Percentiles rank a stretch among this genome's conserved stretches.
Evolutionary conservation across 768 basidiomycete genomes (phyloP).

Genomic region (Naganishia friedmannii): DNA sequence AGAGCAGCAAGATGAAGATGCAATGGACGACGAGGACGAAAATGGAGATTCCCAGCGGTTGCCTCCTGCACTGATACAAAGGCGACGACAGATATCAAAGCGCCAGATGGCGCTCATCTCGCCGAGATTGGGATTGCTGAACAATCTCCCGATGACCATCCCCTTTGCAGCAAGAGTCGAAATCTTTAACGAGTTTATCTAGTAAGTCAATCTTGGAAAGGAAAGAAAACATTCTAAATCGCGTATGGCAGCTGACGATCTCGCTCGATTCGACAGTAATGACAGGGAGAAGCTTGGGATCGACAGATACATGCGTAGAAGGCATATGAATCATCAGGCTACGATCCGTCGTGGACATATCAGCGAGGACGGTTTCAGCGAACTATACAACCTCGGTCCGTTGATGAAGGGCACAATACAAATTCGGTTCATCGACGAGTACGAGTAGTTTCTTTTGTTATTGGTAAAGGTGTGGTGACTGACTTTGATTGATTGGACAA

Average conservation of each 20-base stretch:
- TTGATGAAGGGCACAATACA: conserved; percentile 77
- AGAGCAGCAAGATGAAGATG: conserved; percentile 37
- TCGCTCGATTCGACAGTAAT: conserved; percentile 51
- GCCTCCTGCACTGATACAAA: conserved; percentile 38
- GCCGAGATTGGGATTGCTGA: conserved; percentile 81
- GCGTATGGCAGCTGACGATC: not conserved
- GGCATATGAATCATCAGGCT: conserved; percentile 56
- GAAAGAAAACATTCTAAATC: not conserved
- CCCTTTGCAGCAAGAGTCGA: conserved; percentile 87
- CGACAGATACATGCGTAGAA: conserved; percentile 38
- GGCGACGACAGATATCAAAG: conserved; percentile 56
- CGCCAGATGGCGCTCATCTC: conserved; percentile 72
- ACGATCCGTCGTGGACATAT: conserved; percentile 69
- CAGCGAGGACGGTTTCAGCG: conserved; percentile 86
- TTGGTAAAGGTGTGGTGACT: not conserved
- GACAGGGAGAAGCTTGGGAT: conserved; percentile 55
- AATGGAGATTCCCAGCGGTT: conserved; percentile 28
- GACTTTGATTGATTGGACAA: not conserved
- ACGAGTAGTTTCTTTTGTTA: conserved; percentile 42
- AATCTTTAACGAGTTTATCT: conserved; percentile 80
- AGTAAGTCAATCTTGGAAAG: conserved; percentile 34
- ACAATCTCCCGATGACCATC: conserved; percentile 93
- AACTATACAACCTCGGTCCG: conserved; percentile 63
- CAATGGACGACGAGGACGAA: conserved; percentile 36
- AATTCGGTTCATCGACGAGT: conserved; percentile 95